Base-by-base conservation (phyloP, 2,329 filamentous ascomycete species). In the Ascochyta rabiei region DNA sequence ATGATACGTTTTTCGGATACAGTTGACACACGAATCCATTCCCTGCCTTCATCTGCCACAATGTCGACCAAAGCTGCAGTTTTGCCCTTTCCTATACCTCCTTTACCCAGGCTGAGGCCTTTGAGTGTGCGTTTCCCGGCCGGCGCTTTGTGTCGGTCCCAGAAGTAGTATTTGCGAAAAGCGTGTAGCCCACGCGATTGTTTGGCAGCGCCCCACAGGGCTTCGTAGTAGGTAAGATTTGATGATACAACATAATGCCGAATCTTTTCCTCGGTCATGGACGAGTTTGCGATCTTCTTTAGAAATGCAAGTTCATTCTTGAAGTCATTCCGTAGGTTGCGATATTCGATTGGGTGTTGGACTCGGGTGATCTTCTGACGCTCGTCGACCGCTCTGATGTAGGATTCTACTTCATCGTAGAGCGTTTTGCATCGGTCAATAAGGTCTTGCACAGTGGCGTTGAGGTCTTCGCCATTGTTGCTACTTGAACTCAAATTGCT, bases 21-120 rank as follows among this genome's bases (percentile, higher is more conserved):
- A 4, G 86, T 87, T 5, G 85, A 88, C 1, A 90, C 82, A 69
- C 89, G 89, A 48, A 87, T 81, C 88, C 87, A 90, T 63, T 86
- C 81, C 53, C 80, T 74, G 10, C 87, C 87, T 68, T 84, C 81
- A 51, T 84, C 78, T 1, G 84, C 81, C 23, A 90, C 82, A 40
- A 89, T 82, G 72, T 90, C 87, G 4, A 89, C 85, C 47, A 84
- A 75, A 1, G 84, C 83, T 56, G 79, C 80, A 31, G 76, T 79
- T 66, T 81, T 80, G 48, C 78, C 59, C 51, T 74, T 80, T 44
- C 74, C 70, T 42, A 72, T 72, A 40, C 74, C 76, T 16, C 64
- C 69, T 53, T 69, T 72, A 24, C 57, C 52, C 13, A 63, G 51
- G 34, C 57, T 63, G 43, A 68, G 41, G 15, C 67, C 58, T 65